phyloP scores from a whole-genome alignment of 768 basidiomycete genomes.

The Sistotremastrum suecicum region DNA sequence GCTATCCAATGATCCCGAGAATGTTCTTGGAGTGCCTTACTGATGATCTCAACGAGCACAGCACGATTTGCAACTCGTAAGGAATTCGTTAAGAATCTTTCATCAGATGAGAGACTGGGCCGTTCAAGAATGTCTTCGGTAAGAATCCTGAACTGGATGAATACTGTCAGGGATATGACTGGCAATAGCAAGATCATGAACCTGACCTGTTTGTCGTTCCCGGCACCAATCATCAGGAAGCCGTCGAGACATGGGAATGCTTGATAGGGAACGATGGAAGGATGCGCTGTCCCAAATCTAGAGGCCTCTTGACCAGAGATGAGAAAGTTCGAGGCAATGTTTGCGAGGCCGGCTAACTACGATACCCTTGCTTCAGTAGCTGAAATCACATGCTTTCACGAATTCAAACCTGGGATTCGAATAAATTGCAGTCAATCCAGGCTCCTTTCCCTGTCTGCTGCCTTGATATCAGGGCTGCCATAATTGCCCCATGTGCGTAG shows the following conservation, averaged over 20 bases:
- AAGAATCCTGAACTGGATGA: conserved; percentile 52
- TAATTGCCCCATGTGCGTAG: conserved; percentile 84
- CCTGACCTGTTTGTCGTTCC: conserved; percentile 70
- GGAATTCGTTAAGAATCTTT: conserved; percentile 59
- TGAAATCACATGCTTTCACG: neutral
- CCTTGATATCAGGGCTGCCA: conserved; percentile 77
- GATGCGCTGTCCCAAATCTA: conserved; percentile 86
- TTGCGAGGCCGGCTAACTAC: conserved; percentile 80
- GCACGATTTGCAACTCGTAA: conserved; percentile 63
- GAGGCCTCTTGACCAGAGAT: conserved; percentile 72
- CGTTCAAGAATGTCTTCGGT: conserved; percentile 45
- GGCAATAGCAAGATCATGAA: neutral
- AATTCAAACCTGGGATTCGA: conserved; percentile 69
- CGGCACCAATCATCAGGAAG: conserved; percentile 88
- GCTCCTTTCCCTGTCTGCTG: conserved; percentile 76
- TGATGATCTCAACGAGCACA: conserved; percentile 56
- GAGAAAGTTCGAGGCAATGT: conserved; percentile 88
- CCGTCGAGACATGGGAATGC: conserved; percentile 80
- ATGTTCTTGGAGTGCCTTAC: conserved; percentile 38
- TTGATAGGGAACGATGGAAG: conserved; percentile 89
- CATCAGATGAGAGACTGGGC: conserved; percentile 44
- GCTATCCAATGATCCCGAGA: conserved; percentile 63
- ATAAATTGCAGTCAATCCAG: conserved; percentile 87
- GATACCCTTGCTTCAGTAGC: neutral
- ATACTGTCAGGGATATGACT: neutral